These are phyloP conservation scores for Phytophthora quininea DNA, from an alignment of 352 stramenopile species.

Conservation along the genomic window DNA sequence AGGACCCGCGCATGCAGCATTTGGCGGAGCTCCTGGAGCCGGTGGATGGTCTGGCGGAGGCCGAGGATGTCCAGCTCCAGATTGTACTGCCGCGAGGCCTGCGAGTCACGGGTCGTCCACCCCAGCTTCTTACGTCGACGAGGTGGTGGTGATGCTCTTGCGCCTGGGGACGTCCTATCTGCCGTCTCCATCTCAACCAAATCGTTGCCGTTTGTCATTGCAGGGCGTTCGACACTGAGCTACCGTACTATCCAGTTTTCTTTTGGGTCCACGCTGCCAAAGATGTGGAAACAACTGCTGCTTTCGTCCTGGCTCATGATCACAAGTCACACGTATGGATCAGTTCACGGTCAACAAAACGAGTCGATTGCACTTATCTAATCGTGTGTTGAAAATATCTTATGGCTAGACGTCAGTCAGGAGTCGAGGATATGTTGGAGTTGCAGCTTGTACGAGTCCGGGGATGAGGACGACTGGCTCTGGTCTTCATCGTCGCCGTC, in stretches of 20 bases:
- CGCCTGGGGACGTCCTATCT: no score
- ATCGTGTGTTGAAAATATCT: neutral
- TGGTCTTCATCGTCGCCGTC: slow-evolving; percentile 14
- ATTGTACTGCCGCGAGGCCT: slow-evolving; percentile 67
- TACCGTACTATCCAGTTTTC: slow-evolving; percentile 17
- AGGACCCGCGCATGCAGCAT: slow-evolving; percentile 39
- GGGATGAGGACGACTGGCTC: neutral
- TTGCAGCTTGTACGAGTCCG: slow-evolving; percentile 22
- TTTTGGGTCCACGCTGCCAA: neutral
- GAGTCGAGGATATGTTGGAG: slow-evolving; percentile 23
- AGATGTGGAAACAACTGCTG: neutral
- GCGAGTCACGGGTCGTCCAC: slow-evolving; percentile 57
- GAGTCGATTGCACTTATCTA: neutral
- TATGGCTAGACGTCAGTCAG: neutral
- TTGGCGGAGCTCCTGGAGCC: slow-evolving; percentile 34
- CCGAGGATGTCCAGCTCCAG: slow-evolving; percentile 57
- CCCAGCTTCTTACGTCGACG: slow-evolving; percentile 46
- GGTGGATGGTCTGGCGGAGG: slow-evolving; percentile 51
- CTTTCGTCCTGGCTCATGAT: neutral
- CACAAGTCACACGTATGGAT: no score
- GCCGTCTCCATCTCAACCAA: no score
- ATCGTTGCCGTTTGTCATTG: slow-evolving; percentile 5
- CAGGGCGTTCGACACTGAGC: slow-evolving; percentile 12
- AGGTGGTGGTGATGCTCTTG: slow-evolving; percentile 10
- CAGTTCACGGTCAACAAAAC: no score